Evolutionary conservation across 176 grass and related monocot species (phyloP).

Genomic region (Saccharum spontaneum): DNA sequence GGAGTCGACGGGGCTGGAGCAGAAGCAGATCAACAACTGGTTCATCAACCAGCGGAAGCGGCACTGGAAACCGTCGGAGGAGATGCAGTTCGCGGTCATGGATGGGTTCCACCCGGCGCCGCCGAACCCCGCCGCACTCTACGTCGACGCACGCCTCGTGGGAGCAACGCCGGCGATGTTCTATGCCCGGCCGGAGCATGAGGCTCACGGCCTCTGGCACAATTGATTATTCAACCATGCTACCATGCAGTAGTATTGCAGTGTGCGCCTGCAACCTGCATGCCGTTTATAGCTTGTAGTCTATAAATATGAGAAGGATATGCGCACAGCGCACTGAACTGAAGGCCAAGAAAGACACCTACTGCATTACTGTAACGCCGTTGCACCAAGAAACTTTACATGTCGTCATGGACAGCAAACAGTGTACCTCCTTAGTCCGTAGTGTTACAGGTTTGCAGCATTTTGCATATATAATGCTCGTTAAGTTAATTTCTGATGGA

Average conservation of each 20-base stretch:
- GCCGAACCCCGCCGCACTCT: not conserved
- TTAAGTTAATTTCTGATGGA: too few relatives aligned
- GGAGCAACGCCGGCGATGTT: constrained; percentile 9
- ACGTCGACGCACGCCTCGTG: constrained; percentile 14
- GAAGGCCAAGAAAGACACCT: not conserved
- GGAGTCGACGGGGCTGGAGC: constrained; percentile 45
- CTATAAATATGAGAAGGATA: not conserved
- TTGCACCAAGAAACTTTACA: not conserved
- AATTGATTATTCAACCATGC: not conserved
- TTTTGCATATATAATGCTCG: too few relatives aligned
- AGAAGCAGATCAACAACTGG: constrained; percentile 61
- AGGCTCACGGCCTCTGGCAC: constrained; percentile 23
- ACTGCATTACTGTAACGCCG: not conserved
- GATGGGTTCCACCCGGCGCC: constrained; percentile 28
- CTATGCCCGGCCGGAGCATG: not conserved
- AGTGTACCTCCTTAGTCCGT: not conserved
- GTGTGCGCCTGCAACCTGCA: not conserved
- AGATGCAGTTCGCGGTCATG: constrained; percentile 48
- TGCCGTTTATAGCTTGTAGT: not conserved
- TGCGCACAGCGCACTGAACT: not conserved
- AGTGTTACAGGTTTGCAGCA: too few relatives aligned
- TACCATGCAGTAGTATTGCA: not conserved
- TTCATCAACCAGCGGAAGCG: constrained; percentile 64
- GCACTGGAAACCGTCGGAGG: constrained; percentile 53
- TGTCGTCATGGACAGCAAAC: not conserved